These are phyloP conservation scores for Allium cepa DNA, from an alignment of 106 monocot genomes.

Conservation along the genomic window DNA sequence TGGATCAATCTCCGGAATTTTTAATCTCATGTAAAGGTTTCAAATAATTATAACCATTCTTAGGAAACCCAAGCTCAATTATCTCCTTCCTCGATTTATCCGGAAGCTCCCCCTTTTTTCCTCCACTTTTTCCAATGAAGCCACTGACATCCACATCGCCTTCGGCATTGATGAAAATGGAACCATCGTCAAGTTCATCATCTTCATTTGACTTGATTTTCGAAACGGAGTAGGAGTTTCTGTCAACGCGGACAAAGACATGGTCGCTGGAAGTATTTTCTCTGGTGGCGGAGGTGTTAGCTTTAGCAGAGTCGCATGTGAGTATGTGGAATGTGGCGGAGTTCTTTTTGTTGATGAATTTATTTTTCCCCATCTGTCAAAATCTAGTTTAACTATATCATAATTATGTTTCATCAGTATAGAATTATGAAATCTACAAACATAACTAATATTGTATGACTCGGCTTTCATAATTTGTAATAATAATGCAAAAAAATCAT, in stretches of 20 bases:
- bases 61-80: slow-evolving; percentile 78
- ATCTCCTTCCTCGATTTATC: slow-evolving; percentile 73
- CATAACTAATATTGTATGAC: no score
- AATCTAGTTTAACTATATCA: not conserved
- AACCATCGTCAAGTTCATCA: slow-evolving; percentile 7
- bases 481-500: no score
- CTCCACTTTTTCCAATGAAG: slow-evolving; percentile 2
- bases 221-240: slow-evolving; percentile 39
- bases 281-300: not conserved
- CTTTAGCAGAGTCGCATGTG: slow-evolving; percentile 34
- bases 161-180: slow-evolving; percentile 57
- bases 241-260: slow-evolving; percentile 87
- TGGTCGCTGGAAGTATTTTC: slow-evolving; percentile 28
- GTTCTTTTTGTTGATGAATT: slow-evolving; percentile 72
- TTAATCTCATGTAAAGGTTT: slow-evolving; percentile 75
- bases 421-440: not conserved
- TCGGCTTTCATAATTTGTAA: no score
- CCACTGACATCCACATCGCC: slow-evolving; percentile 24
- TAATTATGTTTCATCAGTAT: not conserved
- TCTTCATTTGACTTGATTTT: slow-evolving; percentile 17
- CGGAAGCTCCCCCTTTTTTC: slow-evolving; percentile 17
- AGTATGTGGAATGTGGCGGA: slow-evolving; percentile 77
- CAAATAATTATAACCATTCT: slow-evolving; percentile 92
- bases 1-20: slow-evolving; percentile 46
- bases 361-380: slow-evolving; percentile 26